Evolutionary conservation across 345 rosid genomes (phyloP).

Genomic region (Arabidopsis suecica): DNA sequence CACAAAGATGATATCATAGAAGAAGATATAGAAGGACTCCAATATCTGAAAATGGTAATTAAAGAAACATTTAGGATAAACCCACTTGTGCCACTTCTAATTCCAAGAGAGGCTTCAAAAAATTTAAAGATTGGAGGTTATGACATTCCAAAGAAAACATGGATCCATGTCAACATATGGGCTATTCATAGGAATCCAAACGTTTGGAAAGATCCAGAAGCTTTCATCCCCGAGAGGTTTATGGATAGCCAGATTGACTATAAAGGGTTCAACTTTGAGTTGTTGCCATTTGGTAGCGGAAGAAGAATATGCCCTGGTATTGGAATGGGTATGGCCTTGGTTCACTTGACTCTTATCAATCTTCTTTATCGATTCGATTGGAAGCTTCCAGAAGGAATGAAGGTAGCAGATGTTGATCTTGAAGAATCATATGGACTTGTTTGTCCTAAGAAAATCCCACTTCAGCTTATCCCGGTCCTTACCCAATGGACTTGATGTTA

Average conservation of each 20-base stretch:
- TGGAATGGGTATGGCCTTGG: conserved; percentile 39
- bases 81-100: conserved; percentile 28
- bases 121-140: conserved; percentile 19
- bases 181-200: conserved; percentile 24
- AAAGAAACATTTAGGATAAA: conserved; percentile 27
- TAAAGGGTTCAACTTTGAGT: conserved; percentile 56
- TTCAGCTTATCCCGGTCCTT: conserved; percentile 10
- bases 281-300: conserved; percentile 65
- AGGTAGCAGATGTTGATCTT: conserved; percentile 49
- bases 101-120: conserved; percentile 37
- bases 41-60: conserved; percentile 32
- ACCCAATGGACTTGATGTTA: conserved; percentile 20
- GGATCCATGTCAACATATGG: conserved; percentile 28
- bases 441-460: conserved; percentile 53
- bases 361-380: conserved; percentile 52
- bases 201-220: conserved; percentile 36
- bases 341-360: conserved; percentile 51
- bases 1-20: conserved; percentile 30
- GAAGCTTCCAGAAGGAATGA: conserved; percentile 53
- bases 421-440: conserved; percentile 54
- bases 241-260: conserved; percentile 45
- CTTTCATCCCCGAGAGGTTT: conserved; percentile 39
- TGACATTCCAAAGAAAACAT: conserved; percentile 11
- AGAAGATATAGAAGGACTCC: conserved; percentile 32
- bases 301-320: conserved; percentile 68